phyloP scores from a whole-genome alignment of 768 basidiomycete genomes.

The Hypholoma fasciculare region DNA sequence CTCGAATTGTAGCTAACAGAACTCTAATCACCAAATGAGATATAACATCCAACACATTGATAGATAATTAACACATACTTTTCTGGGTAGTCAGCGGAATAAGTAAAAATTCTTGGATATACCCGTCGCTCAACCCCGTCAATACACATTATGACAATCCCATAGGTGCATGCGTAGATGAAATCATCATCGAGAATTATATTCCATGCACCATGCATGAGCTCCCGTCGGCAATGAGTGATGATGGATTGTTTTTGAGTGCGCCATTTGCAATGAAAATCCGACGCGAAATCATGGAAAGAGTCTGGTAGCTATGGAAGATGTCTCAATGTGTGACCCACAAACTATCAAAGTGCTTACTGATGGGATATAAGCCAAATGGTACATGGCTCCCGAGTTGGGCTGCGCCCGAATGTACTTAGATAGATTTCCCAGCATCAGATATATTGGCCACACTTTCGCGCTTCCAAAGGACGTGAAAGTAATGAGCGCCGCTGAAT shows the following conservation, averaged over 20 bases:
- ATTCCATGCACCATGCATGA: constrained; percentile 17
- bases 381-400: constrained; percentile 31
- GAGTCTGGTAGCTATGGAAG: constrained; percentile 21
- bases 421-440: constrained; percentile 38
- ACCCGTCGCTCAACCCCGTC: constrained; percentile 30
- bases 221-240: constrained; percentile 21
- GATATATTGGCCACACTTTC: constrained; percentile 38
- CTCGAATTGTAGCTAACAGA: constrained; percentile 30
- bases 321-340: constrained; percentile 7
- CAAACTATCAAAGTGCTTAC: constrained; percentile 20
- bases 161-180: constrained; percentile 27
- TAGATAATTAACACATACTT: constrained; percentile 29
- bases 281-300: constrained; percentile 21
- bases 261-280: constrained; percentile 11
- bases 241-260: constrained; percentile 16
- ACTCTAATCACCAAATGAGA: no score
- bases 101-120: constrained; percentile 33
- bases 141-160: constrained; percentile 30
- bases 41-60: constrained; percentile 20
- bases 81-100: constrained; percentile 41
- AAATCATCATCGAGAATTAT: constrained; percentile 15
- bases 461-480: constrained; percentile 32
- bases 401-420: constrained; percentile 37
- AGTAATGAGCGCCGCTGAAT: constrained; percentile 9
- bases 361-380: constrained; percentile 42